Percentiles rank a stretch among this genome's conserved stretches.
Evolutionary conservation across 371 early-diverging fungal genomes (phyloP).

Genomic region (Syncephalastrum monosporum): DNA sequence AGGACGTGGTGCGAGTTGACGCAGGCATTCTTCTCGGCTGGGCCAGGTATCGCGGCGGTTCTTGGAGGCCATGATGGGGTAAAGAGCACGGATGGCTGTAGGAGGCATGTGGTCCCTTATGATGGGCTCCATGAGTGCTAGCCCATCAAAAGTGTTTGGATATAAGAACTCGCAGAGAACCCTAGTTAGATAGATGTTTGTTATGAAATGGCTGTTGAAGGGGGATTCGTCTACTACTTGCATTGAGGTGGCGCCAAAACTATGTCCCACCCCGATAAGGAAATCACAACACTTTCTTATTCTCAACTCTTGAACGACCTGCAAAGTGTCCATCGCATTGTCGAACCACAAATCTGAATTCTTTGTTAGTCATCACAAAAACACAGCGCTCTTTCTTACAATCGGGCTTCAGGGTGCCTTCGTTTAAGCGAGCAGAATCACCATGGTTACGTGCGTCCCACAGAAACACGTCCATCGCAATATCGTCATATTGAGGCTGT

Average conservation of each 20-base stretch:
- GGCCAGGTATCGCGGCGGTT: constrained; percentile 15
- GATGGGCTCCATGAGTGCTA: constrained; percentile 30
- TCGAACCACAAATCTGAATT: constrained; percentile 32
- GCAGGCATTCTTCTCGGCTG: constrained; percentile 19
- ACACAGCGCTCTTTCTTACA: constrained; percentile 19
- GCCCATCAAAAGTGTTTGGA: constrained; percentile 29
- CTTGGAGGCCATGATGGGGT: constrained; percentile 8
- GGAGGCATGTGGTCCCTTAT: constrained; percentile 8
- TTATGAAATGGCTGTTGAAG: no score
- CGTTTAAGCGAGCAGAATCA: constrained; percentile 43
- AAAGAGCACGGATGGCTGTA: constrained; percentile 14
- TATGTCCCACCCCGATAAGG: constrained; percentile 36
- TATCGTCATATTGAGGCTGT: constrained; percentile 21
- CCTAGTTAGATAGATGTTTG: constrained; percentile 9
- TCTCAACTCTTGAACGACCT: constrained; percentile 24
- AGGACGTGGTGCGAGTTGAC: constrained; percentile 13
- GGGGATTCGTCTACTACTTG: constrained; percentile 9
- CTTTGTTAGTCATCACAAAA: no score
- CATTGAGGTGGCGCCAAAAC: constrained; percentile 39
- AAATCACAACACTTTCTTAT: constrained; percentile 15
- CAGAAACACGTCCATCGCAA: constrained; percentile 26
- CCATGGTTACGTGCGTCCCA: constrained; percentile 51
- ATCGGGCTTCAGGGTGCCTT: constrained; percentile 16
- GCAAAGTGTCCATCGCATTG: constrained; percentile 31
- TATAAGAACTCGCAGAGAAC: constrained; percentile 26